Conservation (phyloP, 2,329 filamentous ascomycete species). For the Exophiala bonariae region DNA sequence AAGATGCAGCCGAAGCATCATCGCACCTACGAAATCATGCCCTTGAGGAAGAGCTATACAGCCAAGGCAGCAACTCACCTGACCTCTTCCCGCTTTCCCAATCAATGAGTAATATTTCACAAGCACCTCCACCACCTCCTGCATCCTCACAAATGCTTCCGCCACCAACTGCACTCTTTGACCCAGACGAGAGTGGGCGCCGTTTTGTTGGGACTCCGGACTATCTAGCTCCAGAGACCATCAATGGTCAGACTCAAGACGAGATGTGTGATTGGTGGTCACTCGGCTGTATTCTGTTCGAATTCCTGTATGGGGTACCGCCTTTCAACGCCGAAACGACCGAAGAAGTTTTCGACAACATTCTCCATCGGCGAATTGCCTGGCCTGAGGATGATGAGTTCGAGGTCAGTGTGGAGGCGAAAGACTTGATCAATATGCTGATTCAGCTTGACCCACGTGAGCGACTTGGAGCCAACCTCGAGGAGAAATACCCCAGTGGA, state of each 20-base stretch:
- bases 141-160: conserved; percentile 76
- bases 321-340: conserved; percentile 90
- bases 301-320: conserved; percentile 89
- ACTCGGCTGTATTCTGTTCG: conserved; percentile 95
- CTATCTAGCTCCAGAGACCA: conserved; percentile 94
- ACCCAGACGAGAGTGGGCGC: conserved; percentile 88
- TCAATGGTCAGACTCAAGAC: conserved; percentile 91
- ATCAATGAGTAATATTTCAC: conserved; percentile 51
- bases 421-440: conserved; percentile 90
- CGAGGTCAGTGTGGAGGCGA: conserved; percentile 77
- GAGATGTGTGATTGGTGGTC: conserved; percentile 99
- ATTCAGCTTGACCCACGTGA: conserved; percentile 81
- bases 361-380: conserved; percentile 81
- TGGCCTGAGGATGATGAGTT: conserved; percentile 87
- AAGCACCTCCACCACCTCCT: conserved; percentile 33
- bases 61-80: conserved; percentile 71
- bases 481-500: conserved; percentile 78
- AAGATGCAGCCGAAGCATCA: conserved; percentile 54
- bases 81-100: conserved; percentile 70
- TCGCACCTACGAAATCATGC: conserved; percentile 55
- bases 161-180: conserved; percentile 88
- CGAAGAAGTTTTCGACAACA: conserved; percentile 96
- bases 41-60: conserved; percentile 74
- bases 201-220: conserved; percentile 96
- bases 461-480: conserved; percentile 80